Conservation (phyloP, 2,329 filamentous ascomycete species). For the Camillea tinctor region DNA sequence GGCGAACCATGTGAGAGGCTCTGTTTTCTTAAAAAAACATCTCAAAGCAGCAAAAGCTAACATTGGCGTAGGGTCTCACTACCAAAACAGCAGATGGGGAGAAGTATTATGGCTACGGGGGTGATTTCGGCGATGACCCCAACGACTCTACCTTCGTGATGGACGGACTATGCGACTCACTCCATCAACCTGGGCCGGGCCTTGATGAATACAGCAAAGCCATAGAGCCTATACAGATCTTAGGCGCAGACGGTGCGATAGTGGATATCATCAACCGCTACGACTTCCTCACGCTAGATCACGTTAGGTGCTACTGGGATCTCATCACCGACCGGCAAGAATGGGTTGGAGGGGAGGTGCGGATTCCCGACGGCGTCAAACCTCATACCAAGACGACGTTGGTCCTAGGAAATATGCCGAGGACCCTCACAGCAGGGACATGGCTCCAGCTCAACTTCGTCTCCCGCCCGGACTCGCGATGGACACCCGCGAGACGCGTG, state of each 20-base stretch:
- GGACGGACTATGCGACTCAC: conserved; percentile 51
- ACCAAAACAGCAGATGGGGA: conserved; percentile 42
- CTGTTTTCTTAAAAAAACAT: not conserved
- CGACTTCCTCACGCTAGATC: conserved; percentile 52
- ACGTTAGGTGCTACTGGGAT: conserved; percentile 45
- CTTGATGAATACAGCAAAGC: conserved; percentile 56
- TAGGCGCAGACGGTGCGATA: conserved; percentile 41
- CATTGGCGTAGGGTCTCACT: conserved; percentile 38
- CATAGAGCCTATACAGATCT: conserved; percentile 57
- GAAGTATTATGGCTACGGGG: conserved; percentile 57
- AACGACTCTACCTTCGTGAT: conserved; percentile 61
- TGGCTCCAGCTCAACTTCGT: conserved; percentile 51
- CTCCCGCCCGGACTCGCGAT: conserved; percentile 43
- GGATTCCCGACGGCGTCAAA: conserved; percentile 43
- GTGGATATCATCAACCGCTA: conserved; percentile 53
- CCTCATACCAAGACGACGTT: conserved; percentile 41
- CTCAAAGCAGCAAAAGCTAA: not conserved
- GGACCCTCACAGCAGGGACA: conserved; percentile 34
- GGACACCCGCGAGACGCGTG: conserved; percentile 51
- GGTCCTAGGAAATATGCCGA: conserved; percentile 32
- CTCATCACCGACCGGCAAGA: conserved; percentile 40
- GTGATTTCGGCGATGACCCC: conserved; percentile 60
- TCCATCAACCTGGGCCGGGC: conserved; percentile 52
- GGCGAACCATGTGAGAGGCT: conserved; percentile 51
- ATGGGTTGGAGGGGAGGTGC: conserved; percentile 34